Evolutionary conservation across 139 green algal species (phyloP).

Genomic region (Micractinium conductrix): DNA sequence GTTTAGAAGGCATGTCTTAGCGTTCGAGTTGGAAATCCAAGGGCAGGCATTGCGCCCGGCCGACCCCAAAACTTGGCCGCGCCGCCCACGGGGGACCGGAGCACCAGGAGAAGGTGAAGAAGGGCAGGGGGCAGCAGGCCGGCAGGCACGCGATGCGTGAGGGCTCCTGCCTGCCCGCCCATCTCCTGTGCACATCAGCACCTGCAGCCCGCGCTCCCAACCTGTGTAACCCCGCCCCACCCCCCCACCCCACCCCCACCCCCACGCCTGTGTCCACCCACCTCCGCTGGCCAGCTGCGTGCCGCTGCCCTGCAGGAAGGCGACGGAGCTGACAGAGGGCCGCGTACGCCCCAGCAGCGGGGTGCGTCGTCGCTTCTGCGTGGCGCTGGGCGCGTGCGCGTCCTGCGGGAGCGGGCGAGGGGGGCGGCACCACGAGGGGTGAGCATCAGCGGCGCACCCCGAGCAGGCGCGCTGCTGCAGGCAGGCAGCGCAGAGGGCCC

Average conservation of each 20-base stretch:
- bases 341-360: slow-evolving; percentile 32
- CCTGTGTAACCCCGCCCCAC: neutral
- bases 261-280: neutral
- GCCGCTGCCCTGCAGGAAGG: slow-evolving; percentile 59
- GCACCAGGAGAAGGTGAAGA: neutral
- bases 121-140: neutral
- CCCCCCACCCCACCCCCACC: neutral
- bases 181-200: neutral
- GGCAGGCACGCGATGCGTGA: neutral
- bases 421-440: no score
- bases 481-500: no score
- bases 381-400: slow-evolving; percentile 27
- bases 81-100: no score
- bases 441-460: no score
- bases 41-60: no score
- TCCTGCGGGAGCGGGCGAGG: slow-evolving; percentile 1
- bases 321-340: slow-evolving; percentile 65
- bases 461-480: no score
- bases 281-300: slow-evolving; percentile 62
- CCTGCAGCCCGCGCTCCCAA: neutral
- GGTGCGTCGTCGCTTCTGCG: slow-evolving; percentile 17
- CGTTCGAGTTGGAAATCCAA: neutral
- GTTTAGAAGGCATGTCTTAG: no score
- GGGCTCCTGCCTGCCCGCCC: neutral
- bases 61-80: no score